Evolutionary conservation across 331 rosid species (phyloP).

Genomic region (Acacia concinna): DNA sequence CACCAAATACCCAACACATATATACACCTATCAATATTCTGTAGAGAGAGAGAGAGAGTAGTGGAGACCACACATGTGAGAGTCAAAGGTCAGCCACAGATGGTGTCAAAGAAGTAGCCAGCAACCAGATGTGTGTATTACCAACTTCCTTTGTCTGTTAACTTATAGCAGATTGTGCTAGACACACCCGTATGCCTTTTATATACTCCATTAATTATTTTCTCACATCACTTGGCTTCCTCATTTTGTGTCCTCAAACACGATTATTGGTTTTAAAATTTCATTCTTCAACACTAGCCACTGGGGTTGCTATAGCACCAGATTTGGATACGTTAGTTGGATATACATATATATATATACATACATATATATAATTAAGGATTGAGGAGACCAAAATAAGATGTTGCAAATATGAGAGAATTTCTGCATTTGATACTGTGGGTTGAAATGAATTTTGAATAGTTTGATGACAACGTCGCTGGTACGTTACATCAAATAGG

Average conservation of each 20-base stretch:
- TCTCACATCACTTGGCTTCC: constrained; percentile 26
- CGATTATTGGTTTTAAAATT: constrained; percentile 20
- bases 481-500: neutral
- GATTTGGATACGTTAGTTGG: neutral
- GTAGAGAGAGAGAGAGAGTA: neutral
- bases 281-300: neutral
- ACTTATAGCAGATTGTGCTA: constrained; percentile 48
- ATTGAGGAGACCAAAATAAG: neutral
- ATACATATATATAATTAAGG: neutral
- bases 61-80: constrained; percentile 33
- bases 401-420: neutral
- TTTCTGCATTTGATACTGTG: constrained; percentile 6
- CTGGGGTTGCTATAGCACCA: neutral
- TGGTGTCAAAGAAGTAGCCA: constrained; percentile 36
- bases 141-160: constrained; percentile 44
- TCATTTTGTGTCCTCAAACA: neutral
- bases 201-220: neutral
- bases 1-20: constrained; percentile 7
- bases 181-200: neutral
- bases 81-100: constrained; percentile 52
- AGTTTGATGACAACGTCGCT: neutral
- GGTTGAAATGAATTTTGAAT: neutral
- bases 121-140: constrained; percentile 40
- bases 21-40: neutral
- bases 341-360: too few relatives aligned